Base-by-base conservation (phyloP, 2,329 filamentous ascomycete species). In the Aspergillus arachidicola region DNA sequence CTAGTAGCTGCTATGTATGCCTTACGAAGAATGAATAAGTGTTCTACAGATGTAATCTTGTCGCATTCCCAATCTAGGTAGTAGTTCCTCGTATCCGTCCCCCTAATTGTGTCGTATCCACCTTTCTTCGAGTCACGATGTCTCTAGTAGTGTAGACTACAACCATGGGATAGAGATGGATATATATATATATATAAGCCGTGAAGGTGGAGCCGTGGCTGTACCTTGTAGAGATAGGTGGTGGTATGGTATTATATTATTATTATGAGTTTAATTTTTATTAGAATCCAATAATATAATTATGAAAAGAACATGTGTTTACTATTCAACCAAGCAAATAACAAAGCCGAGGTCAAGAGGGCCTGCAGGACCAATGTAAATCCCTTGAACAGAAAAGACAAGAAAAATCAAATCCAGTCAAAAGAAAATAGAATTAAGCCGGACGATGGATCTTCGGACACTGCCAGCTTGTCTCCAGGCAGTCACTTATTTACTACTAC, bases 381-480 rank as follows among this genome's bases (percentile, higher is more conserved):
- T 48, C 12, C 23, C 10, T 34, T 34, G 32, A 14, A 26, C 4
- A 23, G n/a, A 36, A 36, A 36, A 10, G 11, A 46, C 19, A 46
- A 28, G 12, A 26, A 48, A 26, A 46, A 21, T 23, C 6, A 26
- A 48, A 16, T 3, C 23, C 14, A 23, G 5, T 14, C 11, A 48
- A 26, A 23, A 26, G 11, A 26, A 26, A 48, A 48, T 26, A 26
- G 19, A 48, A 26, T 26, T 48, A 48, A 16, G 23, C 12, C 11
- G 23, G 45, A 48, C 7, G 26, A 32, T 51, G 26, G 26, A 32
- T 51, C 48, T 51, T 19, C 19, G 36, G 51, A 55, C 51, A 55
- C 34, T 23, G 34, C 30, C 51, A 38, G 21, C 30, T 54, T 54
- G 51, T 54, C 51, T 54, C 51, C 9, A 54, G 51, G 51, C 51